These are phyloP conservation scores for Lupinus albus DNA, from an alignment of 306 rosid genomes.

Conservation along the genomic window DNA sequence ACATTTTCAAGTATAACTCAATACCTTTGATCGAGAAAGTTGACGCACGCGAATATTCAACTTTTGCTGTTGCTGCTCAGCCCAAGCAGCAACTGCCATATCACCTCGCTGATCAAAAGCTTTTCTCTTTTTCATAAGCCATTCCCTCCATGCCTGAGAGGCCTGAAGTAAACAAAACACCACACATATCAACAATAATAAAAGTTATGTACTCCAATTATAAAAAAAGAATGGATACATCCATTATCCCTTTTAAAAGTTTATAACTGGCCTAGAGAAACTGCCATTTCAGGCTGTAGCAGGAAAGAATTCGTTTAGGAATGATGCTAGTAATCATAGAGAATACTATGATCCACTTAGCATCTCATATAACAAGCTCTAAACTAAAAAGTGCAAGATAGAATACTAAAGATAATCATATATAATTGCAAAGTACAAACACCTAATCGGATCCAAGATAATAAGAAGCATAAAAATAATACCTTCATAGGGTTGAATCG, in stretches of 20 bases:
- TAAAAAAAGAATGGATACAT: conserved; percentile 20
- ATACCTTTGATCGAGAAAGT: conserved; percentile 93
- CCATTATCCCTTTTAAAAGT: conserved; percentile 20
- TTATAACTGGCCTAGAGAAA: conserved; percentile 1
- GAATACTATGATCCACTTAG: not conserved
- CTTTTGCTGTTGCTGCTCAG: conserved; percentile 94
- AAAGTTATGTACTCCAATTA: not conserved
- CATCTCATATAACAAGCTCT: not conserved
- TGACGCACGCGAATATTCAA: conserved; percentile 80
- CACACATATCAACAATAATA: conserved; percentile 25
- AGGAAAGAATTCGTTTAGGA: too few relatives aligned
- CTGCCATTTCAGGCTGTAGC: not conserved
- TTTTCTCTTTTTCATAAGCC: conserved; percentile 88
- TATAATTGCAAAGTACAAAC: not conserved
- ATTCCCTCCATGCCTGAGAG: conserved; percentile 98
- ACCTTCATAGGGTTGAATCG: conserved; percentile 93
- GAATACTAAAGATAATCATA: not conserved
- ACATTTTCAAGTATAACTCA: conserved; percentile 19
- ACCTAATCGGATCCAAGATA: conserved; percentile 3
- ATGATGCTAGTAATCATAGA: not conserved
- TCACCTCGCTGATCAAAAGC: conserved; percentile 96
- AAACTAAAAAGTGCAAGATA: not conserved
- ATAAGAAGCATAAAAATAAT: conserved; percentile 37
- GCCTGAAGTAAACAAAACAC: conserved; percentile 62
- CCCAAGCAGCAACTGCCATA: conserved; percentile 98